Evolutionary conservation across 768 basidiomycete genomes (phyloP).

Genomic region (Hemileccinum rubropunctum): DNA sequence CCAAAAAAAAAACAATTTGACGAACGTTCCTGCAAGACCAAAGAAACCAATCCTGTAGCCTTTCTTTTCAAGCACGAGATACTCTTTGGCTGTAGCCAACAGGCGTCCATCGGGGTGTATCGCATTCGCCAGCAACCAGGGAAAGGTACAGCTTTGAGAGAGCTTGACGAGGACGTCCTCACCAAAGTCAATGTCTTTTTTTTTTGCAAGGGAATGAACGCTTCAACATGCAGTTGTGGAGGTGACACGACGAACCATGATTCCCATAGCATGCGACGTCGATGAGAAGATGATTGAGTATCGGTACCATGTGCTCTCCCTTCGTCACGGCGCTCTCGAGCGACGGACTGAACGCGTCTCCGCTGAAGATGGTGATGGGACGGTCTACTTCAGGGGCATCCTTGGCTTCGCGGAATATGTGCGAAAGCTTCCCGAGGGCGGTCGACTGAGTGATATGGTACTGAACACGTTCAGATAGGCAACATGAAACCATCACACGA

Average conservation of each 20-base stretch:
- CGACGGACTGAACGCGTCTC: slow-evolving; percentile 10
- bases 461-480: neutral
- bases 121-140: slow-evolving; percentile 10
- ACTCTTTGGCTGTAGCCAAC: slow-evolving; percentile 5
- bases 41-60: slow-evolving; percentile 4
- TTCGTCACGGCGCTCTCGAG: slow-evolving; percentile 8
- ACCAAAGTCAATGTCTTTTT: slow-evolving; percentile 5
- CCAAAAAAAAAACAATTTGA: neutral
- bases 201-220: neutral
- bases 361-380: slow-evolving; percentile 5
- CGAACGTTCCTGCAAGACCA: slow-evolving; percentile 12
- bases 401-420: slow-evolving; percentile 3
- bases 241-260: neutral
- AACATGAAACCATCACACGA: neutral
- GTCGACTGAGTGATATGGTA: slow-evolving; percentile 10
- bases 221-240: neutral
- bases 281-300: slow-evolving; percentile 8
- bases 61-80: slow-evolving; percentile 7
- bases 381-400: neutral
- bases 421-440: slow-evolving; percentile 1
- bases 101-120: slow-evolving; percentile 3
- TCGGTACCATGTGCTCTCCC: slow-evolving; percentile 3
- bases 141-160: slow-evolving; percentile 7
- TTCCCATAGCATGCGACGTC: slow-evolving; percentile 9
- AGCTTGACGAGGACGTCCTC: slow-evolving; percentile 7